Evolutionary conservation across 2,329 filamentous ascomycete genomes (phyloP).

Genomic region (Colletotrichum salicis): DNA sequence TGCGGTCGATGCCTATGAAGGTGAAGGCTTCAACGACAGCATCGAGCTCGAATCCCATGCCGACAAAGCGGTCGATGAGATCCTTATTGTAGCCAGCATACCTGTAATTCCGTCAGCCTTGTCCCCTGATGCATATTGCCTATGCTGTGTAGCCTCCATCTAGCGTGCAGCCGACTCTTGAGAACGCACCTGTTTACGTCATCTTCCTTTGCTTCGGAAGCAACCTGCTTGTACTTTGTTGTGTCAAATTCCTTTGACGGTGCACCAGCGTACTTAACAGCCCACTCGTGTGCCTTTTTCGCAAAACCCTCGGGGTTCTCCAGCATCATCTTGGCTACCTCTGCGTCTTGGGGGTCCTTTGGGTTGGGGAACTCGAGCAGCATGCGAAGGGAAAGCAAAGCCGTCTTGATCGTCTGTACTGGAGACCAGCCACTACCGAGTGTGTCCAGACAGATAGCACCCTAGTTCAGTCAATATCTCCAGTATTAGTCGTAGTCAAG

Average conservation of each 20-base stretch:
- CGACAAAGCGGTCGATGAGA: constrained; percentile 83
- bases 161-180: background rate
- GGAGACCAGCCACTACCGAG: constrained; percentile 92
- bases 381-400: constrained; percentile 91
- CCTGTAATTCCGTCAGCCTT: constrained; percentile 52
- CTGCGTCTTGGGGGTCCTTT: constrained; percentile 95
- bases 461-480: constrained; percentile 60
- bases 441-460: constrained; percentile 96
- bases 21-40: constrained; percentile 87
- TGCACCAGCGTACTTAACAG: constrained; percentile 83
- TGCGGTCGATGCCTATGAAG: constrained; percentile 82
- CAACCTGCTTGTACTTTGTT: constrained; percentile 57
- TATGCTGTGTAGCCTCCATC: background rate
- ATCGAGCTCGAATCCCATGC: constrained; percentile 91
- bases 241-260: constrained; percentile 58
- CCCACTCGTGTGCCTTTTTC: constrained; percentile 88
- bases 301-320: constrained; percentile 82
- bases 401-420: constrained; percentile 95
- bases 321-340: constrained; percentile 91
- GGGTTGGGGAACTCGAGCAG: constrained; percentile 94
- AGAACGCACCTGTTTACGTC: constrained; percentile 58
- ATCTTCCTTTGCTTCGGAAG: constrained; percentile 62
- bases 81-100: constrained; percentile 90
- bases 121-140: background rate
- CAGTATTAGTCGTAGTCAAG: too few species aligned